A percentile compares a stretch with the other conserved stretches of the same genome.
Evolutionary conservation across 345 rosid genomes (phyloP).

Genomic region (Dipteronia dyeriana): DNA sequence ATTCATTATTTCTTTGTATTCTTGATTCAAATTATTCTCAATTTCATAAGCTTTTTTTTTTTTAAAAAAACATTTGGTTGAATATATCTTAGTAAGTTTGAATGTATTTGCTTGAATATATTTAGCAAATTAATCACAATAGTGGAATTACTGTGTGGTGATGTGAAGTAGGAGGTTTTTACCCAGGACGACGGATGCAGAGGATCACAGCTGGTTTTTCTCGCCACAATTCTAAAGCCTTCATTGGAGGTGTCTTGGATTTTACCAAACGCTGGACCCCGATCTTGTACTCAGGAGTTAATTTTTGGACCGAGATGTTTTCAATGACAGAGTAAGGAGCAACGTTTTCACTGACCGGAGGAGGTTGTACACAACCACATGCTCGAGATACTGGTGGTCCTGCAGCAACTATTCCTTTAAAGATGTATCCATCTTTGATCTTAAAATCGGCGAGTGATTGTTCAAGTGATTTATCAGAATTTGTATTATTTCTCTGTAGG

Average conservation of each 20-base stretch:
- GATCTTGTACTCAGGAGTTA: constrained; percentile 57
- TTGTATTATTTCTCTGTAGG: constrained; percentile 23
- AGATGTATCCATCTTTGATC: constrained; percentile 57
- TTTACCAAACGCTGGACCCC: constrained; percentile 58
- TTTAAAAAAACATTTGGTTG: too few species aligned
- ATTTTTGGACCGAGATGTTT: constrained; percentile 48
- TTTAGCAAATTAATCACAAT: not conserved
- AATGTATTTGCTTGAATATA: not conserved
- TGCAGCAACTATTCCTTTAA: constrained; percentile 64
- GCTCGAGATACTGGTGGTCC: constrained; percentile 56
- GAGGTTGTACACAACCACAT: constrained; percentile 62
- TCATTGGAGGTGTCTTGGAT: constrained; percentile 59
- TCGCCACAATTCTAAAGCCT: constrained; percentile 59
- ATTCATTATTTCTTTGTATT: not conserved
- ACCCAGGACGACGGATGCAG: constrained; percentile 69
- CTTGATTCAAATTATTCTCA: not conserved
- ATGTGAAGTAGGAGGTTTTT: constrained; percentile 25
- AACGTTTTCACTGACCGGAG: constrained; percentile 48
- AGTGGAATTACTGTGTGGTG: not conserved
- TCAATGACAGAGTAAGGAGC: constrained; percentile 52
- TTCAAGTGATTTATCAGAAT: constrained; percentile 37
- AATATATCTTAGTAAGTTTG: not conserved
- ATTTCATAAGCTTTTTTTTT: not conserved
- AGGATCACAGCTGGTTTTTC: constrained; percentile 60
- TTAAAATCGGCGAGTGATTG: constrained; percentile 53